Percentiles rank a stretch among this genome's conserved stretches.
Evolutionary conservation across 2,329 filamentous ascomycete species (phyloP).

Genomic region (Xylaria digitata): DNA sequence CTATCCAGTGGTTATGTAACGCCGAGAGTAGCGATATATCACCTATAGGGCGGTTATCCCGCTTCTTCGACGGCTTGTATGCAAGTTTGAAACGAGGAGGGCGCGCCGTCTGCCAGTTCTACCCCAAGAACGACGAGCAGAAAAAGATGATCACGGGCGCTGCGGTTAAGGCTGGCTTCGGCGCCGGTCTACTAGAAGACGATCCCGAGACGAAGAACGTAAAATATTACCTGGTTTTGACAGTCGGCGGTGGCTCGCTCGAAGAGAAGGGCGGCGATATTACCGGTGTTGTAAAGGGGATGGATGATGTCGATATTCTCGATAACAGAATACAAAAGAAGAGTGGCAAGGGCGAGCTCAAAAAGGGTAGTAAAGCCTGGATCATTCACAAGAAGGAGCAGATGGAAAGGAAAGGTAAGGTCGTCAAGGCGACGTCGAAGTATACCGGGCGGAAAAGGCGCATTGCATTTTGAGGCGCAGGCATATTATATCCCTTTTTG

Average conservation of each 20-base stretch:
- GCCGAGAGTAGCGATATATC: conserved; percentile 89
- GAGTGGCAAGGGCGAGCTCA: conserved; percentile 64
- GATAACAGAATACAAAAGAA: conserved; percentile 71
- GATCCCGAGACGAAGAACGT: conserved; percentile 96
- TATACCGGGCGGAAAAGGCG: conserved; percentile 93
- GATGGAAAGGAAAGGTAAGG: conserved; percentile 93
- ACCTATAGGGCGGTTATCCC: conserved; percentile 78
- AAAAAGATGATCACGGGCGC: conserved; percentile 91
- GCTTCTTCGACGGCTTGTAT: conserved; percentile 95
- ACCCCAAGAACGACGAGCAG: conserved; percentile 94
- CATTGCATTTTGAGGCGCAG: conserved; percentile 70
- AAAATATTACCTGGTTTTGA: conserved; percentile 95
- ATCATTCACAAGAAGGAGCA: conserved; percentile 89
- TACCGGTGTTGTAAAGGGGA: conserved; percentile 86
- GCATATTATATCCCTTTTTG: conserved; percentile 37
- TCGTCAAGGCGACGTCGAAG: conserved; percentile 91
- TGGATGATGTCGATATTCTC: conserved; percentile 87
- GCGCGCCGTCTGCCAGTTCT: conserved; percentile 95
- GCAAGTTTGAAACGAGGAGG: conserved; percentile 84
- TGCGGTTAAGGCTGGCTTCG: conserved; percentile 93
- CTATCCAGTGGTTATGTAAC: conserved; percentile 99
- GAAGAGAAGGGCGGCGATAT: conserved; percentile 77
- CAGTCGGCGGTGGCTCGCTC: conserved; percentile 74
- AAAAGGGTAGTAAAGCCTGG: conserved; percentile 88
- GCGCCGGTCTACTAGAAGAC: conserved; percentile 93